These are phyloP conservation scores for Tetrastigma voinierianum DNA, from an alignment of 164 flowering plant species.

Conservation along the genomic window DNA sequence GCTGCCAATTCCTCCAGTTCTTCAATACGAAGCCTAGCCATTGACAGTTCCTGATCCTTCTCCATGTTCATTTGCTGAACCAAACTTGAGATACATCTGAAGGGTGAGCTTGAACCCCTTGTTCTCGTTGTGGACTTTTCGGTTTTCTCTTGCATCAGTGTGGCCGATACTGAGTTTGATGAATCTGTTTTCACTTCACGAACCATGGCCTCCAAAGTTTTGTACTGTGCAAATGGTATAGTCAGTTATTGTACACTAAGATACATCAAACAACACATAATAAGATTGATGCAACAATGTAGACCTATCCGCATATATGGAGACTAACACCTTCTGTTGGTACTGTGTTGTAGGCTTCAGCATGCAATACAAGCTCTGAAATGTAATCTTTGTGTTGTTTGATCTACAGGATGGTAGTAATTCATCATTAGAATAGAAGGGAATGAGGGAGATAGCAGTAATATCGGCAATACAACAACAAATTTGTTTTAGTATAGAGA, in stretches of 20 bases:
- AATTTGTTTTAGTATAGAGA: too few species aligned
- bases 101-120: constrained; percentile 90
- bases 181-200: constrained; percentile 45
- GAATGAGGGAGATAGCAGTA: neutral
- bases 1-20: constrained; percentile 65
- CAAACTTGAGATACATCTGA: constrained; percentile 73
- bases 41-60: constrained; percentile 73
- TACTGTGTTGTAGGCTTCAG: constrained; percentile 86
- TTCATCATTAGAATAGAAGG: neutral
- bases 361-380: constrained; percentile 75
- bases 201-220: constrained; percentile 71
- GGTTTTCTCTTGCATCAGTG: constrained; percentile 33
- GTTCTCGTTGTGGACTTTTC: constrained; percentile 57
- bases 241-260: too few species aligned
- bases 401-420: constrained; percentile 38
- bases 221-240: constrained; percentile 54
- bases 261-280: too few species aligned
- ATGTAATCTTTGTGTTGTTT: constrained; percentile 66
- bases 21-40: constrained; percentile 57
- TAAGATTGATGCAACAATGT: too few species aligned
- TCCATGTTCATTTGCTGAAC: constrained; percentile 83
- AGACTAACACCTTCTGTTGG: constrained; percentile 67
- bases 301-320: neutral
- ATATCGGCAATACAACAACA: too few species aligned
- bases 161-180: constrained; percentile 25